Percentiles rank a stretch among this genome's conserved stretches.
Conservation (phyloP, 768 basidiomycete species). For the Mycena indigotica region DNA sequence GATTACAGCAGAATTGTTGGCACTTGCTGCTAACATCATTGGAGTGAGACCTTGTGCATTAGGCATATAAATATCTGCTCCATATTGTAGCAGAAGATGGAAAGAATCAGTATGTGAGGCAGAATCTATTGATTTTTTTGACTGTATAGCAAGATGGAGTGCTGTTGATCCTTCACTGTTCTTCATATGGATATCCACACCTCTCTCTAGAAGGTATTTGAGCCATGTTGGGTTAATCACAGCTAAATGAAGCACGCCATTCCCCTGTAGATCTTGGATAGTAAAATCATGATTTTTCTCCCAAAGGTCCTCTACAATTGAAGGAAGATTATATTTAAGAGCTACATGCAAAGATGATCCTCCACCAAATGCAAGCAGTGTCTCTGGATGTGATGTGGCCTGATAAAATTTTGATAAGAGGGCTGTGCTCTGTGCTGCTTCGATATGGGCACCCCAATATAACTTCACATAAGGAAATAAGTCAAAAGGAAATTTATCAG, state of each 20-base stretch:
- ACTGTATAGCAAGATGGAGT: slow-evolving; percentile 11
- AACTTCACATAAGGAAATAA: slow-evolving; percentile 12
- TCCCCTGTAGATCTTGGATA: background rate
- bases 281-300: background rate
- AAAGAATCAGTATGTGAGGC: slow-evolving; percentile 3
- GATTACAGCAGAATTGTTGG: slow-evolving; percentile 5
- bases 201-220: background rate
- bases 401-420: slow-evolving; percentile 3
- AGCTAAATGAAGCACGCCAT: slow-evolving; percentile 11
- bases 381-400: slow-evolving; percentile 1
- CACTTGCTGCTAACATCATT: slow-evolving; percentile 12
- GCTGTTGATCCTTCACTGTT: slow-evolving; percentile 11
- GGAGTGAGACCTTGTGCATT: slow-evolving; percentile 10
- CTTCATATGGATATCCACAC: slow-evolving; percentile 3
- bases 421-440: slow-evolving; percentile 6
- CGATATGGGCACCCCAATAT: slow-evolving; percentile 9
- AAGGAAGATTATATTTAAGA: slow-evolving; percentile 12
- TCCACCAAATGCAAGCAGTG: slow-evolving; percentile 5
- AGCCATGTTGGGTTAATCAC: slow-evolving; percentile 10
- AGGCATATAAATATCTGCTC: slow-evolving; percentile 3
- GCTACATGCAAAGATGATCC: slow-evolving; percentile 16
- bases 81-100: background rate
- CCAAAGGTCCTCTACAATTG: slow-evolving; percentile 8
- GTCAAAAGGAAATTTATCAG: background rate
- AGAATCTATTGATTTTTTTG: background rate